phyloP scores from a whole-genome alignment of 2,329 filamentous ascomycete species.

The Remersonia thermophila region DNA sequence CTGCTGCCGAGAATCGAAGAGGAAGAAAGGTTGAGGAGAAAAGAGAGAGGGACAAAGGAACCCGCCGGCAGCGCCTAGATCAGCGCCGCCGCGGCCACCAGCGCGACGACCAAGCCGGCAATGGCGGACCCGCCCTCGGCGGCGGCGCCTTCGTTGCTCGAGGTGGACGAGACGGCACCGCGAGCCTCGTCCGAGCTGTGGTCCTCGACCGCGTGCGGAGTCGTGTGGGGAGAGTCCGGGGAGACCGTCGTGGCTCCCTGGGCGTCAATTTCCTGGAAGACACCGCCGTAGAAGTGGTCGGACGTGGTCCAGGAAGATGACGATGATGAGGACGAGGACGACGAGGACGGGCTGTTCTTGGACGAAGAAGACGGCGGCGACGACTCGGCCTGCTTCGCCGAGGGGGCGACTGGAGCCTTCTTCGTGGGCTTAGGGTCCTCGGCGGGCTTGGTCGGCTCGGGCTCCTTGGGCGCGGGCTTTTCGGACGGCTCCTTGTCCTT shows the following conservation, averaged over 20 bases:
- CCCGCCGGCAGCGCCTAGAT: no score
- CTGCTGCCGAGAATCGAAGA: no score
- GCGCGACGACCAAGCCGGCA: constrained; percentile 42
- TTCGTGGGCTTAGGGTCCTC: background rate
- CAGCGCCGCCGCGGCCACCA: constrained; percentile 40
- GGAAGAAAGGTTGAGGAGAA: no score
- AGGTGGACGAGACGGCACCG: constrained; percentile 16
- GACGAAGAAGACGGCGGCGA: constrained; percentile 9
- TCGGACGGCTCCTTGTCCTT: constrained; percentile 11
- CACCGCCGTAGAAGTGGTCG: constrained; percentile 23
- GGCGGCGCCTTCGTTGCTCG: constrained; percentile 31
- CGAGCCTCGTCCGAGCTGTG: constrained; percentile 11
- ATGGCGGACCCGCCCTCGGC: constrained; percentile 38
- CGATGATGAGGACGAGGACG: constrained; percentile 20
- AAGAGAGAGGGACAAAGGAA: no score
- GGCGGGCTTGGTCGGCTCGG: constrained; percentile 6
- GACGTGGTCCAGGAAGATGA: constrained; percentile 8
- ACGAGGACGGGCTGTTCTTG: constrained; percentile 4
- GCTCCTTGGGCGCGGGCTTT: constrained; percentile 2
- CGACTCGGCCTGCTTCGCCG: constrained; percentile 3
- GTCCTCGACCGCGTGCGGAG: background rate
- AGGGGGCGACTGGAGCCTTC: background rate
- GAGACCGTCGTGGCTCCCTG: constrained; percentile 6
- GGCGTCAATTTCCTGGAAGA: constrained; percentile 36
- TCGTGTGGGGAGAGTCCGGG: background rate